Evolutionary conservation across 2,329 filamentous ascomycete genomes (phyloP).

Genomic region (Huntiella decipiens): DNA sequence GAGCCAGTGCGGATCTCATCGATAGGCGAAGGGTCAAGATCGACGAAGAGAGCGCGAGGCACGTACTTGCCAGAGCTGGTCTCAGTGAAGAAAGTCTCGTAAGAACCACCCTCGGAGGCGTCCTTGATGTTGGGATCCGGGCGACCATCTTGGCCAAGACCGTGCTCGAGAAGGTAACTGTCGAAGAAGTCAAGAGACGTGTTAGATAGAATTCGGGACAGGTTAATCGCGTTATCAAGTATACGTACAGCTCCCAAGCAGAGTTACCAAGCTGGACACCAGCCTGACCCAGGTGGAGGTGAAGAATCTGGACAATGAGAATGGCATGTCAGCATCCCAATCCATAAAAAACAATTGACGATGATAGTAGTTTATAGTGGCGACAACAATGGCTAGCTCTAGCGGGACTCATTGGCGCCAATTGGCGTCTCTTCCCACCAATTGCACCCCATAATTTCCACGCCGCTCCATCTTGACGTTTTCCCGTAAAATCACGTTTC

Average conservation of each 20-base stretch:
- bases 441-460: too few species aligned
- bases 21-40: conserved; percentile 53
- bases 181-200: conserved; percentile 4
- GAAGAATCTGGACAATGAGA: conserved; percentile 31
- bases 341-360: background rate
- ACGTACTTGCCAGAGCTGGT: conserved; percentile 54
- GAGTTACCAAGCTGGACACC: conserved; percentile 57
- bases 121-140: conserved; percentile 43
- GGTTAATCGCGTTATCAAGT: conserved; percentile 10
- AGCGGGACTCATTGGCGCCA: too few species aligned
- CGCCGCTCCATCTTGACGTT: too few species aligned
- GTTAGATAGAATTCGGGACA: background rate
- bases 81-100: conserved; percentile 58
- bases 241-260: conserved; percentile 54
- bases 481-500: too few species aligned
- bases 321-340: conserved; percentile 5
- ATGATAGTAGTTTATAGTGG: too few species aligned
- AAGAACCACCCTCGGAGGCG: conserved; percentile 41
- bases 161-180: conserved; percentile 56
- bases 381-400: too few species aligned
- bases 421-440: too few species aligned
- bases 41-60: conserved; percentile 52
- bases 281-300: conserved; percentile 48
- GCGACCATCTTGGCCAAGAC: conserved; percentile 44
- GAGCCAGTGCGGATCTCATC: conserved; percentile 52